Evolutionary conservation across 2,329 filamentous ascomycete genomes (phyloP), one percentile per base, ranked within the genome.

Genomic region (Paecilomyces variotii): DNA sequence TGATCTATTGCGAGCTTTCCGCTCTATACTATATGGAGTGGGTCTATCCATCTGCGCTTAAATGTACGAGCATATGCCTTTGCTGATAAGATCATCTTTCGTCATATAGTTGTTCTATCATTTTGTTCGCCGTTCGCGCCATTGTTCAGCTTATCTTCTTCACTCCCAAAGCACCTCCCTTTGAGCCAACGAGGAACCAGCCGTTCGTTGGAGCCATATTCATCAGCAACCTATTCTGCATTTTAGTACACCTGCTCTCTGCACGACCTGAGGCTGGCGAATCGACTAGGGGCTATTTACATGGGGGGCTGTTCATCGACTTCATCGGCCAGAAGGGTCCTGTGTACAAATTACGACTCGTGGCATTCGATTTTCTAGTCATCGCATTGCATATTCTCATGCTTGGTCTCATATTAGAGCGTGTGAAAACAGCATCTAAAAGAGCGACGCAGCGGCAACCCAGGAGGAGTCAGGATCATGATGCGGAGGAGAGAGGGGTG

Each of bases 11-110:
- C 68, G 76, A 87, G 73, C 74, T 87, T 60, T 83, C 84, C 39
- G 78, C 79, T 6, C 71, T 86, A 59, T 87, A 87, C 70, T 84
- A 87, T 69, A 79, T 86, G 72, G 84, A 87, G 83, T 86, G 77
- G 66, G 81, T 67, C 34, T 57, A 30, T 56, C 58, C 54, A 27
- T 60, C 26, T 34, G 25, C 32, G 30, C 26, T 39, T 4, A 39
- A 6, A 14, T 28, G n/a, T 45, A 45, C 19, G 49, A 55, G 19
- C 53, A 51, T 54, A 7, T 24, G 27, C 52, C 11, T 9, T 6
- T 26, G 12, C 7, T 45, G 27, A n/a, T 26, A 58, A 30, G 54
- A 39, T n/a, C 39, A 54, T 56, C 26, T 57, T 52, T 9, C 2
- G 19, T n/a, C 45, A 28, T 35, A 35, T 61, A 84, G 83, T 72